Evolutionary conservation across 2,329 filamentous ascomycete species (phyloP).

Genomic region (Zymoseptoria passerinii): DNA sequence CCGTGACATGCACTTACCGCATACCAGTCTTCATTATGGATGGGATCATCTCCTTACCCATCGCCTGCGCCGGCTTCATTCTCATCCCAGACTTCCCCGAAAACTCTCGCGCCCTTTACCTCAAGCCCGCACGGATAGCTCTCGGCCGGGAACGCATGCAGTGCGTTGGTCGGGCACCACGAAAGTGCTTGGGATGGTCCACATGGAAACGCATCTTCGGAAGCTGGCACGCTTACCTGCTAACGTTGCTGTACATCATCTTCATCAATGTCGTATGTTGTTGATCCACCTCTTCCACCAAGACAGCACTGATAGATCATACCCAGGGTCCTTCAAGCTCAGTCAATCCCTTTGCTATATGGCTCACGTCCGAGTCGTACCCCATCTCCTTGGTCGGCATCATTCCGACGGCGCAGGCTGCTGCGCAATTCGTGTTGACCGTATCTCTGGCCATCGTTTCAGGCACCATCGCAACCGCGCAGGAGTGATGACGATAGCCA

Average conservation of each 20-base stretch:
- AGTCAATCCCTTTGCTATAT: conserved; percentile 18
- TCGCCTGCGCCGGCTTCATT: conserved; percentile 45
- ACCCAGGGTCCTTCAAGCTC: conserved; percentile 14
- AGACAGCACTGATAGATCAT: neutral
- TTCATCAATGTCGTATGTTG: conserved; percentile 53
- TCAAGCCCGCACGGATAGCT: conserved; percentile 35
- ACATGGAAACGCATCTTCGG: conserved; percentile 46
- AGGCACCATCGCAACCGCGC: conserved; percentile 16
- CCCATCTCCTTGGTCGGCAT: conserved; percentile 49
- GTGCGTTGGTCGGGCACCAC: conserved; percentile 11
- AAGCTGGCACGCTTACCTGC: conserved; percentile 56
- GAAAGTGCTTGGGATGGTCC: conserved; percentile 32
- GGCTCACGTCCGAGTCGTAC: conserved; percentile 36
- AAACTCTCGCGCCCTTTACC: conserved; percentile 43
- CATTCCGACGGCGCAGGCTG: conserved; percentile 43
- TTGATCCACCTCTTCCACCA: conserved; percentile 20
- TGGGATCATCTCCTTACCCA: conserved; percentile 46
- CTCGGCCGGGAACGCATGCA: conserved; percentile 44
- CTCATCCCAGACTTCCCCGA: conserved; percentile 44
- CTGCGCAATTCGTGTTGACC: conserved; percentile 51
- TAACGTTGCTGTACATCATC: conserved; percentile 51
- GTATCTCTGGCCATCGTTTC: conserved; percentile 46
- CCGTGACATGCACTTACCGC: neutral
- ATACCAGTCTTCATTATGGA: conserved; percentile 30
- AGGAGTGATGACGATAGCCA: conserved; percentile 17